Evolutionary conservation across 352 stramenopile genomes (phyloP), one percentile per base, ranked within the genome.

Genomic region (Blastocystis sp.): DNA sequence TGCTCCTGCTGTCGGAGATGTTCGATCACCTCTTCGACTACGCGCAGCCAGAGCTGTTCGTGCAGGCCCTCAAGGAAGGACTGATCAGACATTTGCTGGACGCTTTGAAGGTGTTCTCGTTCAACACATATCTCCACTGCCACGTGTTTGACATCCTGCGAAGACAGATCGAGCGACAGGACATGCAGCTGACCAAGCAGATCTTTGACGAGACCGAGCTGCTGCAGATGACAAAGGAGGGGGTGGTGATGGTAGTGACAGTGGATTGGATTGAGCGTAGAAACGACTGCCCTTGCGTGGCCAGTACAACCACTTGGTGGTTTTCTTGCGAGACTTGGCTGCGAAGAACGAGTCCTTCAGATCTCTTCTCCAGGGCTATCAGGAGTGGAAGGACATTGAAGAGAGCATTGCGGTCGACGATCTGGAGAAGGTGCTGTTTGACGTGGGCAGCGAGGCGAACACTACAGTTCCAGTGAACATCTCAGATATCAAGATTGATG

Each of bases 11-110:
- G 8, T 39, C 73, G 7, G 73, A 85, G 50, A 20, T 85, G n/a
- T 85, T 85, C 73, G 20, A 66, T 45, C 73, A 85, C 24, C 68
- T 85, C 50, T 85, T 85, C 56, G 73, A 85, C 20, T 85, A 85
- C 39, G 24, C 24, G 41, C 7, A 65, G 11, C 26, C 34, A 4
- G 73, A 26, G 3, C 4, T 39, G 7, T 85, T 85, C 50, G 16
- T 68, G 47, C 26, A 39, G 73, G 73, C 73, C 6, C 9, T 66
- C 53, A 18, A 66, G 39, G 30, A 66, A 55, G 53, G 53, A 24
- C n/a, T 85, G 16, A 24, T 85, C 5, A 26, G 30, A 9, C 73
- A 85, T 11, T 55, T 85, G 45, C 39, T 85, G 73, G n/a, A 66
- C 18, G 20, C 63, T 30, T n/a, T 85, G 73, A 9, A 54, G 16